Base-by-base conservation (phyloP, 768 basidiomycete species). In the Clathrus columnatus region DNA sequence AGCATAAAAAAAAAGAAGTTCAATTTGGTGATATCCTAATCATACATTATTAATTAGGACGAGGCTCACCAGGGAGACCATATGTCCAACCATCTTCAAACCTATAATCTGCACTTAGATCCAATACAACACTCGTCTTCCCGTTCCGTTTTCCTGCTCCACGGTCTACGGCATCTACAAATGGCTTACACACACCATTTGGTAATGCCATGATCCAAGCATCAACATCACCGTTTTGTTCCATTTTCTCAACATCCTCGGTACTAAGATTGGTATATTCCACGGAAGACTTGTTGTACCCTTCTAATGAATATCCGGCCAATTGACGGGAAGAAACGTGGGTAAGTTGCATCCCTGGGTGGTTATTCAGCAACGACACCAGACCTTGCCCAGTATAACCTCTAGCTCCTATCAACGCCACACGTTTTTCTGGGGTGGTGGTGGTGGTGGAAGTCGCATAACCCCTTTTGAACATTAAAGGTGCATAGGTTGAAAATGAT, bases 121-220 rank as follows among this genome's bases (percentile, higher is more conserved):
- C 96, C 32, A 98, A 84, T 32, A 98, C 73, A 18, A 95, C 90
- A 61, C 92, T 89, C 43, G 77, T 73, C 29, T 70, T 70, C 57
- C 74, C 72, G 27, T 67, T 68, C 45, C 64, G 61, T 51, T 69
- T 70, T 59, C 82, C 80, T 14, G 84, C 74, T 5, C 85, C 91
- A 32, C 81, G 77, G 64, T 96, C 92, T 48, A 99, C 72, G 16
- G 95, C 95, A 64, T 94, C 92, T 29, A 99, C 92, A 66, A 95
- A 99, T 0, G 94, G 94, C 70, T 94, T 93, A 73, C 89, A 87
- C 21, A 91, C 80, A 18, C 96, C 96, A 61, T 98, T 99, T n/a
- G 96, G 96, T 48, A 99, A 78, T 2, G 96, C 96, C 89, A 97
- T 94, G 51, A 98, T 82, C 95, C 96, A 99, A 7, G 92, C 95